Conservation (phyloP, 495 filamentous ascomycete genomes). For the Aspergillus olivimuriae region DNA sequence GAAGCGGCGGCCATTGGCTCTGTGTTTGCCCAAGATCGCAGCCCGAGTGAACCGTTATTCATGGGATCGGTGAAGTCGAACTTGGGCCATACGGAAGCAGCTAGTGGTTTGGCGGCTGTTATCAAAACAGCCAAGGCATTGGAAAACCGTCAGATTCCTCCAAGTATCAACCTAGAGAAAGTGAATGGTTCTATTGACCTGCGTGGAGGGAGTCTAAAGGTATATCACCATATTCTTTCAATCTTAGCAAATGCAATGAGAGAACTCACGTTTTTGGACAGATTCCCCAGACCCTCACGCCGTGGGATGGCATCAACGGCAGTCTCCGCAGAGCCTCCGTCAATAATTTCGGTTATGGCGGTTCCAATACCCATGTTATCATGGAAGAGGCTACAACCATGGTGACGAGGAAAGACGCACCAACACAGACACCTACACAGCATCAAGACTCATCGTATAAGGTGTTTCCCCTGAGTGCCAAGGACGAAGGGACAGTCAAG, state of each 20-base stretch:
- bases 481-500: slow-evolving; percentile 12
- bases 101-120: slow-evolving; percentile 27
- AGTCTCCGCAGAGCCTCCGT: slow-evolving; percentile 8
- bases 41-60: slow-evolving; percentile 1
- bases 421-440: not conserved
- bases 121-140: slow-evolving; percentile 29
- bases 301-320: not conserved
- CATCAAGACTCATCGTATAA: not conserved
- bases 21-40: slow-evolving; percentile 11
- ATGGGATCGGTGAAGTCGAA: slow-evolving; percentile 36
- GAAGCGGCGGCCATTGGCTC: slow-evolving; percentile 47
- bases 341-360: slow-evolving; percentile 37
- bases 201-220: slow-evolving; percentile 23
- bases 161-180: slow-evolving; percentile 21
- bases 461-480: slow-evolving; percentile 16
- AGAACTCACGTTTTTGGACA: slow-evolving; percentile 14
- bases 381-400: slow-evolving; percentile 17
- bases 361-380: slow-evolving; percentile 34
- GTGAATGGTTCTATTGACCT: slow-evolving; percentile 22
- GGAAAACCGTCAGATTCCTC: slow-evolving; percentile 25
- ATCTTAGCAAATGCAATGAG: slow-evolving; percentile 6
- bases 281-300: not conserved
- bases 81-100: slow-evolving; percentile 30
- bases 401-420: slow-evolving; percentile 7
- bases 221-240: slow-evolving; percentile 3